Evolutionary conservation across 2,329 filamentous ascomycete species (phyloP).

Genomic region (Neurospora sp.): DNA sequence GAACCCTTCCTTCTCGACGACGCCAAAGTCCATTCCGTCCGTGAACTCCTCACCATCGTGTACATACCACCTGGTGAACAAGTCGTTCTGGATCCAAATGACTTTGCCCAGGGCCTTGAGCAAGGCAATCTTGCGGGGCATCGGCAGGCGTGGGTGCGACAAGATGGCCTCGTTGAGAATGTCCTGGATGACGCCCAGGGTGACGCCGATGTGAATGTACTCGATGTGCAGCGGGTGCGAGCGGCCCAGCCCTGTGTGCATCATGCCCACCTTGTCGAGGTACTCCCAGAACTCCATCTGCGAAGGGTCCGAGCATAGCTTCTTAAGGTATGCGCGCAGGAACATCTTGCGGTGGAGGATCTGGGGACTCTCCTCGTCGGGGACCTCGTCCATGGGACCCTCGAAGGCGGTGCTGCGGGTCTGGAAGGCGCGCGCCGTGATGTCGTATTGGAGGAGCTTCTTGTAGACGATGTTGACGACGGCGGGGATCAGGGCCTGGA

Average conservation of each 20-base stretch:
- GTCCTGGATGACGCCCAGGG: constrained; percentile 67
- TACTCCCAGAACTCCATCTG: constrained; percentile 77
- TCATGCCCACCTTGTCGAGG: constrained; percentile 72
- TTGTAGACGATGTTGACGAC: constrained; percentile 79
- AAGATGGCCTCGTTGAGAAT: constrained; percentile 68
- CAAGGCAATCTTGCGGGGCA: constrained; percentile 60
- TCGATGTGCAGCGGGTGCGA: constrained; percentile 66
- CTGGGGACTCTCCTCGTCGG: constrained; percentile 60
- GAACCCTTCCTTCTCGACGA: constrained; percentile 53
- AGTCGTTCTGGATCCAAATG: constrained; percentile 80
- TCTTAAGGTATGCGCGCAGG: constrained; percentile 62
- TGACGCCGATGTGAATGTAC: constrained; percentile 67
- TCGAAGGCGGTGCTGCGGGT: constrained; percentile 54
- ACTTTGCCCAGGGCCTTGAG: constrained; percentile 71
- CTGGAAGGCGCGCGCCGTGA: constrained; percentile 68
- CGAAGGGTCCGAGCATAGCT: constrained; percentile 64
- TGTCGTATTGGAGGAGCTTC: constrained; percentile 71
- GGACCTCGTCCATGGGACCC: constrained; percentile 52
- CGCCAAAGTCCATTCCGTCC: constrained; percentile 33
- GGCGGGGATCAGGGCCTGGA: constrained; percentile 71
- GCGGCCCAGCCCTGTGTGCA: constrained; percentile 70
- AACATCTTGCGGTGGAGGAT: constrained; percentile 73
- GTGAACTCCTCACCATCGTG: constrained; percentile 55
- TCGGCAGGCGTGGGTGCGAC: constrained; percentile 55
- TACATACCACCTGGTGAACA: constrained; percentile 76